phyloP scores from a whole-genome alignment of 352 stramenopile genomes.

The Peronospora tabacina region DNA sequence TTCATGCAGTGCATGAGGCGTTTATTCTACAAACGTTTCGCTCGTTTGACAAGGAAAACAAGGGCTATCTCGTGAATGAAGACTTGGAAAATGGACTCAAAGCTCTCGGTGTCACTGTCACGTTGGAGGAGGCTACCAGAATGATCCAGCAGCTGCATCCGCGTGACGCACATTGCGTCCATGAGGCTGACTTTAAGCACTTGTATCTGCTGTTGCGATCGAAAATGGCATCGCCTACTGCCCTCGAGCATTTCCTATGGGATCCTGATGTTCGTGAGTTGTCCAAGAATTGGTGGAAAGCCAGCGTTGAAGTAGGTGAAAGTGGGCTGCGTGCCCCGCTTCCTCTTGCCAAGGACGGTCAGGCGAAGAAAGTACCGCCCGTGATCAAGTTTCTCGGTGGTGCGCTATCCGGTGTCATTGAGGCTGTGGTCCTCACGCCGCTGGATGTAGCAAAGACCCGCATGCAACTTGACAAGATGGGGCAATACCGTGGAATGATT shows the following conservation, averaged over 20 bases:
- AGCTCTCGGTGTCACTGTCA: conserved; percentile 57
- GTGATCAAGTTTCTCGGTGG: conserved; percentile 75
- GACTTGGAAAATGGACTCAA: conserved; percentile 59
- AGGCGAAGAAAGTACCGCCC: conserved; percentile 59
- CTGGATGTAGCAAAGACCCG: conserved; percentile 87
- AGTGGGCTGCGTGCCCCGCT: conserved; percentile 58
- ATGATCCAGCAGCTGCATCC: conserved; percentile 78
- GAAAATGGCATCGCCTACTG: conserved; percentile 60
- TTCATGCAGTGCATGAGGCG: conserved; percentile 63
- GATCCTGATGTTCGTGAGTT: conserved; percentile 75
- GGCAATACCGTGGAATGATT: conserved; percentile 82
- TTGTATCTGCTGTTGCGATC: conserved; percentile 72
- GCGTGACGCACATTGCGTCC: conserved; percentile 51
- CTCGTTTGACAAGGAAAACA: conserved; percentile 54
- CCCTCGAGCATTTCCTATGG: conserved; percentile 75
- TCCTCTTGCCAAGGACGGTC: conserved; percentile 34
- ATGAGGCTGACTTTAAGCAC: conserved; percentile 77
- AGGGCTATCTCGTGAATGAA: conserved; percentile 63
- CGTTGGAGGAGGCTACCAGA: conserved; percentile 56
- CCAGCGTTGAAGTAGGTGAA: conserved; percentile 75
- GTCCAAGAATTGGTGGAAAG: conserved; percentile 83
- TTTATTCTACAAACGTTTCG: conserved; percentile 72
- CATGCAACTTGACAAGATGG: conserved; percentile 81
- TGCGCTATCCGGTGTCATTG: conserved; percentile 77
- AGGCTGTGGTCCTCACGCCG: conserved; percentile 79